Evolutionary conservation across 1,284 basidiomycete genomes (phyloP).

Genomic region (Pyrrhoderma lamaoense): DNA sequence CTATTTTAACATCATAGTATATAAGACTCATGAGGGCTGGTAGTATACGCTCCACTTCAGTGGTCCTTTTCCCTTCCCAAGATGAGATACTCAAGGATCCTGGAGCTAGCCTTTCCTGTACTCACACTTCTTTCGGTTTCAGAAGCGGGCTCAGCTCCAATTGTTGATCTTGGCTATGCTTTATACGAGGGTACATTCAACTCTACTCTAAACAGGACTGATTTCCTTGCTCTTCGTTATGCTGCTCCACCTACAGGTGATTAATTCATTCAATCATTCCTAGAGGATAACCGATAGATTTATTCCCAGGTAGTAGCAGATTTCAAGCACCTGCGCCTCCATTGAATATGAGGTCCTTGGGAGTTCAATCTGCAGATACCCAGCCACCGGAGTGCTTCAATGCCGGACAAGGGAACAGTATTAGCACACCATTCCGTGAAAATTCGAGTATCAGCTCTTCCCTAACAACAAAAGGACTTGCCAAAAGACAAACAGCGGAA

Average conservation of each 20-base stretch:
- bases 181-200: conserved; percentile 31
- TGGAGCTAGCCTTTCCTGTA: no score
- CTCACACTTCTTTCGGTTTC: background rate
- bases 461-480: no score
- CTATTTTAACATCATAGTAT: no score
- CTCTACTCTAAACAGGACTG: conserved; percentile 28
- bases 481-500: background rate
- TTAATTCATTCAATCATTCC: background rate
- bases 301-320: conserved; percentile 11
- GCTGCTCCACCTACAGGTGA: conserved; percentile 34
- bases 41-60: no score
- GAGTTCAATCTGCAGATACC: conserved; percentile 9
- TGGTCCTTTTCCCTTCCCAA: no score
- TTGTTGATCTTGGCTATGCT: conserved; percentile 36
- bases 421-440: conserved; percentile 9
- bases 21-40: no score
- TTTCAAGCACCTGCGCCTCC: conserved; percentile 15
- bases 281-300: background rate
- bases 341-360: conserved; percentile 5
- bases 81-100: no score
- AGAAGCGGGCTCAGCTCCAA: conserved; percentile 10
- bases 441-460: background rate
- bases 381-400: conserved; percentile 9
- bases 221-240: conserved; percentile 37
- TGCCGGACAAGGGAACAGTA: conserved; percentile 5